Conservation (phyloP, 257 asterid genomes). For the Osmanthus fragrans region DNA sequence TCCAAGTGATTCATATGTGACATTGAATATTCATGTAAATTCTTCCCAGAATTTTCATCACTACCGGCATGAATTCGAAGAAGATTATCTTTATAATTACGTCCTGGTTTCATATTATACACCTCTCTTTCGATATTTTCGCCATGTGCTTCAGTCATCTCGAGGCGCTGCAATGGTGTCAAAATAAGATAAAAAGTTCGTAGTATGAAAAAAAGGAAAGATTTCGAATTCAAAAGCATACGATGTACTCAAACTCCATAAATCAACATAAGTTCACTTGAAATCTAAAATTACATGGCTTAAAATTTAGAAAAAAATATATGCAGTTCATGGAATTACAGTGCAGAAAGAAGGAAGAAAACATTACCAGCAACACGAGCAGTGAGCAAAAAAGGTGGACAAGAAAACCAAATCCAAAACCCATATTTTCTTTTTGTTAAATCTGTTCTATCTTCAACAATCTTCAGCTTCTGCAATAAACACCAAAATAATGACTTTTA, state of each 20-base stretch:
- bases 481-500: neutral
- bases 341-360: neutral
- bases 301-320: too few species aligned
- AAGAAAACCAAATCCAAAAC: slow-evolving; percentile 20
- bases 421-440: slow-evolving; percentile 35
- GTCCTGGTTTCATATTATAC: too few species aligned
- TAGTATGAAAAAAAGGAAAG: too few species aligned
- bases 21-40: slow-evolving; percentile 18
- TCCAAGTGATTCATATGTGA: slow-evolving; percentile 28
- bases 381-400: slow-evolving; percentile 29
- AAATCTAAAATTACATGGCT: too few species aligned
- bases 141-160: slow-evolving; percentile 27
- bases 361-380: slow-evolving; percentile 37
- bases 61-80: slow-evolving; percentile 22
- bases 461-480: neutral
- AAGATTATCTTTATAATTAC: slow-evolving; percentile 16
- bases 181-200: neutral
- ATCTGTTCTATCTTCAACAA: neutral
- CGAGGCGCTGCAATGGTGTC: slow-evolving; percentile 30
- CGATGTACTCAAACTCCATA: too few species aligned
- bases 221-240: too few species aligned
- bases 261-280: too few species aligned
- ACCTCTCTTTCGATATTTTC: neutral
- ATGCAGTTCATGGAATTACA: neutral
- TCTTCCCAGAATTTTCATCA: slow-evolving; percentile 8